These are phyloP conservation scores for Globisporangium polare DNA, from an alignment of 352 stramenopile species.

Conservation along the genomic window DNA sequence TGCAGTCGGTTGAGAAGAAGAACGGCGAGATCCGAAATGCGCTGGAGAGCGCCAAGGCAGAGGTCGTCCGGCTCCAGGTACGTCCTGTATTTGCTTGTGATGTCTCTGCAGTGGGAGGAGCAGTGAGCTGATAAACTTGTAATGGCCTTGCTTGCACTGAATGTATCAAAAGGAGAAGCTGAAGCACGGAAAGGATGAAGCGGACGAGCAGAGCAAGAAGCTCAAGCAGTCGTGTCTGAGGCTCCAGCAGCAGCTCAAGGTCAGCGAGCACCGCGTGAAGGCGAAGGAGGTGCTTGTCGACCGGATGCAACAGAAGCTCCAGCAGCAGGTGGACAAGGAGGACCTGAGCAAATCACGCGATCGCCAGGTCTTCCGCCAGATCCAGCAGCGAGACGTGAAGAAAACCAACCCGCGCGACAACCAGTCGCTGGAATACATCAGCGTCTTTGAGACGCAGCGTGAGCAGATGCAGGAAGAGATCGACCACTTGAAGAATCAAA, in stretches of 20 bases:
- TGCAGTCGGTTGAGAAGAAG: constrained; percentile 49
- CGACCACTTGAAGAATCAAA: constrained; percentile 51
- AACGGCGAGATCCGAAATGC: constrained; percentile 32
- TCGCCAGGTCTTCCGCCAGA: constrained; percentile 52
- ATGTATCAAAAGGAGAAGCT: constrained; percentile 32
- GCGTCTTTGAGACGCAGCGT: constrained; percentile 63
- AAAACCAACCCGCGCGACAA: constrained; percentile 54
- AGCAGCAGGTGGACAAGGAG: constrained; percentile 76
- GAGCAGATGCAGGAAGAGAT: constrained; percentile 78
- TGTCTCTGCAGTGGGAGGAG: no score
- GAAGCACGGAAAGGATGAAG: constrained; percentile 39
- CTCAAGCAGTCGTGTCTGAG: constrained; percentile 60
- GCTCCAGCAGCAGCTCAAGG: constrained; percentile 81
- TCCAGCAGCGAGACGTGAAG: constrained; percentile 63
- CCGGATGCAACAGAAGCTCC: constrained; percentile 76
- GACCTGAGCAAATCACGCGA: constrained; percentile 55
- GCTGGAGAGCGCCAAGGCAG: constrained; percentile 45
- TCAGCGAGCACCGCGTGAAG: constrained; percentile 85
- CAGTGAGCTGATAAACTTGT: not conserved
- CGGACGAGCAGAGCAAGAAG: constrained; percentile 46
- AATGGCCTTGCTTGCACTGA: not conserved
- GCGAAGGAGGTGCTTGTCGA: constrained; percentile 81
- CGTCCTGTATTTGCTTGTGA: not conserved
- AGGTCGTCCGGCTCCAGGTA: constrained; percentile 61
- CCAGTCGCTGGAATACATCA: constrained; percentile 64